Evolutionary conservation across 2,329 filamentous ascomycete species (phyloP), one percentile per base, ranked within the genome.

Genomic region (Botrytis cinerea): DNA sequence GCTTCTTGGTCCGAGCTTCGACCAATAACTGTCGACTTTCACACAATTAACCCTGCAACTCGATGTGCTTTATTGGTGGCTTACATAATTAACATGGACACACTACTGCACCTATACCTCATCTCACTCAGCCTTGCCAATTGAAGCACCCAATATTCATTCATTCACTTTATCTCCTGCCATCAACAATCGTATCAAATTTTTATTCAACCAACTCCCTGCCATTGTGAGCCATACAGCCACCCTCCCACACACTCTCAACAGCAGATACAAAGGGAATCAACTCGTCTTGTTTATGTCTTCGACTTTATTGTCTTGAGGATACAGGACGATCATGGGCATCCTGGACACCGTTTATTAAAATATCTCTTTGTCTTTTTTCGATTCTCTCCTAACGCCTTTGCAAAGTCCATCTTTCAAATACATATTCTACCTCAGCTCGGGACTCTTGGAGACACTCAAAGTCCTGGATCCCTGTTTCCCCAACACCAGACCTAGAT

Each of bases 281-380:
- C n/a, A 40, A n/a, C 51, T 57, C 6, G 16, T 32, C 35, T 54
- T 68, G 48, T 57, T 43, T 48, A 40, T 18, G 28, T 64, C 69
- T 71, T 66, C 59, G 45, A 66, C 59, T 46, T 64, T 25, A 12
- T 66, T 66, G 46, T 43, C 69, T 66, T 54, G 18, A 64, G 25
- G 57, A 67, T 64, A 51, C 40, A 51, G 45, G 35, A 62, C 18
- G 25, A 69, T 73, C 59, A 73, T 74, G 71, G 59, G 71, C 54
- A 54, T 70, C 71, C 63, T 69, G 45, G 69, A 69, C 46, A 60
- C 40, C 72, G 28, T 51, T 63, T 73, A 60, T 64, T 71, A 71
- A 64, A 61, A 45, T 48, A 64, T 73, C 71, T 71, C 72, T 71
- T 73, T 71, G 68, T 71, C 68, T 64, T 60, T 61, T 45, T 32